Evolutionary conservation across 345 rosid genomes (phyloP).

Genomic region (Gynandropsis gynandra): DNA sequence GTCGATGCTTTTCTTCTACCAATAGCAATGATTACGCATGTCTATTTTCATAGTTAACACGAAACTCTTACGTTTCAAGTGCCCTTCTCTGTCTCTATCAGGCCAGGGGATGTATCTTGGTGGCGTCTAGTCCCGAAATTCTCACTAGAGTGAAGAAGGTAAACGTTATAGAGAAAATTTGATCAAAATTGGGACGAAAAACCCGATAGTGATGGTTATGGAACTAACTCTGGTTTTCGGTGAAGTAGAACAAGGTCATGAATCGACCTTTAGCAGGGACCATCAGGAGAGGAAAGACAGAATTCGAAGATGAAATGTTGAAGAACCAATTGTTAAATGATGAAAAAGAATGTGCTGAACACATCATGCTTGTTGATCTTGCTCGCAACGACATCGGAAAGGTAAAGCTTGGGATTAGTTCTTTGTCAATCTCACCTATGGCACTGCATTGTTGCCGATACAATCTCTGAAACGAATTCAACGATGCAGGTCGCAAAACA

Average conservation of each 20-base stretch:
- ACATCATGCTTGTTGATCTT: slow-evolving; percentile 85
- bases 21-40: not conserved
- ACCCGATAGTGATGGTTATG: not conserved
- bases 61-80: not conserved
- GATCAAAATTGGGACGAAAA: not conserved
- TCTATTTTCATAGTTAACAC: not conserved
- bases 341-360: slow-evolving; percentile 82
- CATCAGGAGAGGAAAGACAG: slow-evolving; percentile 57
- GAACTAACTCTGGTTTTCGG: slow-evolving; percentile 9
- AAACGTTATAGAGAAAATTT: slow-evolving; percentile 1
- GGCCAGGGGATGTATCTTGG: slow-evolving; percentile 85
- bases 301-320: slow-evolving; percentile 49
- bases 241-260: slow-evolving; percentile 59
- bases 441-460: too few species aligned
- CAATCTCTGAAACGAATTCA: not conserved
- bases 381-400: slow-evolving; percentile 90
- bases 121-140: slow-evolving; percentile 94
- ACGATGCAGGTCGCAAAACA: slow-evolving; percentile 50
- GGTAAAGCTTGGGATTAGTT: slow-evolving; percentile 22
- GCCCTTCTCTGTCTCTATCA: slow-evolving; percentile 22
- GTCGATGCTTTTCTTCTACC: slow-evolving; percentile 23
- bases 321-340: slow-evolving; percentile 50
- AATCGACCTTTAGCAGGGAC: slow-evolving; percentile 93
- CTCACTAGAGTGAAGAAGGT: slow-evolving; percentile 83
- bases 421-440: too few species aligned